Evolutionary conservation across 1,284 basidiomycete genomes (phyloP).

Genomic region (Schizopora paradoxa): DNA sequence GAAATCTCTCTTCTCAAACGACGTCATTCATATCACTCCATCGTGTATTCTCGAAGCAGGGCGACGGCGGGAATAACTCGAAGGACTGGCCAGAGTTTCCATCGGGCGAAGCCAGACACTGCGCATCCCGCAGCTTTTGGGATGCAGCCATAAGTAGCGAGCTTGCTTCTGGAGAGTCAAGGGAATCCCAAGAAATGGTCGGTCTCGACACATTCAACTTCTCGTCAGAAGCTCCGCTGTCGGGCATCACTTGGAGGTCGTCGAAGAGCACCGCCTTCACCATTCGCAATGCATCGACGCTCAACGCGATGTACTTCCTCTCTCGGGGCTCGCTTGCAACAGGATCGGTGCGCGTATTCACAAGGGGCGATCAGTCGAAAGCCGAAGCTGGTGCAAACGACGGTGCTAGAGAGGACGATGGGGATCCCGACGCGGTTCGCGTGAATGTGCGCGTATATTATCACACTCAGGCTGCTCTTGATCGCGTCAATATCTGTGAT

Average conservation of each 20-base stretch:
- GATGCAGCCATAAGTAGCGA: background rate
- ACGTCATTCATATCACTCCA: background rate
- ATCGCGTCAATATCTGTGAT: constrained; percentile 22
- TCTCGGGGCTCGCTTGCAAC: constrained; percentile 21
- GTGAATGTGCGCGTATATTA: constrained; percentile 23
- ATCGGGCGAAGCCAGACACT: constrained; percentile 4
- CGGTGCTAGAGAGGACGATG: too few species aligned
- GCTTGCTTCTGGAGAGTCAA: background rate
- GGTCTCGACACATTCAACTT: background rate
- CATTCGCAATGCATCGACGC: constrained; percentile 23
- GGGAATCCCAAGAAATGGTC: background rate
- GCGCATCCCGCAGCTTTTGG: background rate
- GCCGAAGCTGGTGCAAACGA: background rate
- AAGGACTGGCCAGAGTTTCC: constrained; percentile 12
- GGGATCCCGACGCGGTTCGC: constrained; percentile 10
- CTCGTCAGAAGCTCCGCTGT: background rate
- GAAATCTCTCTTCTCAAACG: too few species aligned
- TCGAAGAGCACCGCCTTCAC: constrained; percentile 11
- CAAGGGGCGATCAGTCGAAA: constrained; percentile 17
- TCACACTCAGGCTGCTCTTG: constrained; percentile 11
- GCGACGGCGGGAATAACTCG: background rate
- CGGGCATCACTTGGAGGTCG: background rate
- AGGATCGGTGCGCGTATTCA: constrained; percentile 21
- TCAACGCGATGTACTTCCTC: constrained; percentile 25
- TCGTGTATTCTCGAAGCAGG: background rate